Percentiles rank a stretch among this genome's conserved stretches.
Conservation (phyloP, 1,284 basidiomycete species). For the Leccinum fallax region DNA sequence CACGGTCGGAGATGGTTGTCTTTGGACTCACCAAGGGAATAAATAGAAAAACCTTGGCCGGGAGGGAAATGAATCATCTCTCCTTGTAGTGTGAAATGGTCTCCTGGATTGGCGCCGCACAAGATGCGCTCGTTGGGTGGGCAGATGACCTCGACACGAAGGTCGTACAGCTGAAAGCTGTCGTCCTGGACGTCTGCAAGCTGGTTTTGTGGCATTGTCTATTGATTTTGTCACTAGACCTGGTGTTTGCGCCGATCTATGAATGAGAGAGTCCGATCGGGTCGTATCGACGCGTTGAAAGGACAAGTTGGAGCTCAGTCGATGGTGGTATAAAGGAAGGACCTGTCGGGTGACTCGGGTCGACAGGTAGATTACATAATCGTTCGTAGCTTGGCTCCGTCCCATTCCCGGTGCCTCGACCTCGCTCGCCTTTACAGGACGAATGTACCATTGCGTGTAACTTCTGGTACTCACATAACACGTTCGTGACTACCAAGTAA, state of each 20-base stretch:
- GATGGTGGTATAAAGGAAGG: no score
- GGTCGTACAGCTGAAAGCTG: constrained; percentile 58
- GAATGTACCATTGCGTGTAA: no score
- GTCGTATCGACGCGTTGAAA: no score
- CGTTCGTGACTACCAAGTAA: no score
- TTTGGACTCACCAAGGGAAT: constrained; percentile 53
- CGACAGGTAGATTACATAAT: no score
- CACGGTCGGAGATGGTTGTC: not conserved
- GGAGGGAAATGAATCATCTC: constrained; percentile 63
- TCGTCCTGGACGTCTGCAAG: constrained; percentile 27
- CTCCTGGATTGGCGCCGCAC: constrained; percentile 64
- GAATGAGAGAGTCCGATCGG: no score
- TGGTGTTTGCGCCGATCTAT: not conserved
- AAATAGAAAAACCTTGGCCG: constrained; percentile 65
- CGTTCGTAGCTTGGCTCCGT: no score
- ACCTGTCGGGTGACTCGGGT: no score
- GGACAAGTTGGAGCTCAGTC: no score
- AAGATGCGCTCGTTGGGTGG: constrained; percentile 54
- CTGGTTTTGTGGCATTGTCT: constrained; percentile 10
- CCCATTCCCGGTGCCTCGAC: no score
- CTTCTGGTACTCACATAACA: no score
- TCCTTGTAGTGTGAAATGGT: constrained; percentile 61
- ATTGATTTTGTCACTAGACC: not conserved
- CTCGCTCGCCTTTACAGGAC: no score
- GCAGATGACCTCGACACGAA: constrained; percentile 59